Conservation (phyloP, 192 early-diverging fungal species). For the Bifiguratus adelaidae region DNA sequence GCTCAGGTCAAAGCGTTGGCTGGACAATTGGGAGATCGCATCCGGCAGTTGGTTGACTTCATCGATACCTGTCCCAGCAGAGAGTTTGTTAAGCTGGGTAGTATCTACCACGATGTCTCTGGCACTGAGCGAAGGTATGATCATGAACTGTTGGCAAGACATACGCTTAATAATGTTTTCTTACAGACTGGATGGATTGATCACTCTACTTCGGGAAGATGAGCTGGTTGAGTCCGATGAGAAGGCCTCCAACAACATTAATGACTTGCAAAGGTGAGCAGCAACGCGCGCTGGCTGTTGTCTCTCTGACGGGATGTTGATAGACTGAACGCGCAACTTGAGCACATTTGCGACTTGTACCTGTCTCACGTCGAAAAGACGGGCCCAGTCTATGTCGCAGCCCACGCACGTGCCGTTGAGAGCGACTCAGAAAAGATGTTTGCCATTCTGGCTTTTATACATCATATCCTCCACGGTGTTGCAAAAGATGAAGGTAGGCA, state of each 20-base stretch:
- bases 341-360: constrained; percentile 53
- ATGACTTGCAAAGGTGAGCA: no score
- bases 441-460: constrained; percentile 38
- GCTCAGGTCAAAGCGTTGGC: constrained; percentile 50
- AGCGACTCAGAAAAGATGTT: constrained; percentile 55
- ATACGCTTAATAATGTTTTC: no score
- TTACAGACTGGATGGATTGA: no score
- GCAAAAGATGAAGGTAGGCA: no score
- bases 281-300: no score
- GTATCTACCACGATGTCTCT: constrained; percentile 65
- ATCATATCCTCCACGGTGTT: constrained; percentile 21
- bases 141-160: constrained; percentile 2
- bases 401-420: constrained; percentile 39
- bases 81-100: constrained; percentile 60
- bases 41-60: constrained; percentile 55
- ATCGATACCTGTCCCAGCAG: constrained; percentile 56
- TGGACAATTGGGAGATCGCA: constrained; percentile 53
- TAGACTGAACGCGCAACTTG: constrained; percentile 55
- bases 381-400: constrained; percentile 39
- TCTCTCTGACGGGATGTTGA: constrained; percentile 11
- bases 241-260: no score
- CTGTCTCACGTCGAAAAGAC: constrained; percentile 32
- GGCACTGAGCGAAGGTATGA: constrained; percentile 59
- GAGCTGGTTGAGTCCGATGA: no score
- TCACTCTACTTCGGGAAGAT: no score